These are phyloP conservation scores for Hippophae tibetana DNA, from an alignment of 306 rosid genomes.

Conservation along the genomic window DNA sequence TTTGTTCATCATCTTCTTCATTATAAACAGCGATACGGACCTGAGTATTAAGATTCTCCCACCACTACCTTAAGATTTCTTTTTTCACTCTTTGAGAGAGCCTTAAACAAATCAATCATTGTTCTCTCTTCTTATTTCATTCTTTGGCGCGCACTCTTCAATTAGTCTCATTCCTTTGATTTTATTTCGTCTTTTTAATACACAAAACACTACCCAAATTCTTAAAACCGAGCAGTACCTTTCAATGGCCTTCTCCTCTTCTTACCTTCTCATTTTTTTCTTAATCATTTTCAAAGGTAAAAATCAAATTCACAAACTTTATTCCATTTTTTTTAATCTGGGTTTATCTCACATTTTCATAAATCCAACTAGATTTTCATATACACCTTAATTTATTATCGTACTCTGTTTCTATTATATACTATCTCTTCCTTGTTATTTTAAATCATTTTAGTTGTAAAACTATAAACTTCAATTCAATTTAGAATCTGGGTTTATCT, in stretches of 20 bases:
- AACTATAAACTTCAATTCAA: too few relatives aligned
- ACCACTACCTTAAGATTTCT: conserved; percentile 17
- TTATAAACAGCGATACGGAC: conserved; percentile 24
- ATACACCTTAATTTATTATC: too few relatives aligned
- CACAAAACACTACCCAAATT: background rate
- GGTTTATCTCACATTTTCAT: background rate
- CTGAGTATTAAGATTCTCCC: conserved; percentile 28
- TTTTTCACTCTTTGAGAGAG: background rate
- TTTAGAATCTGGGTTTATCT: background rate
- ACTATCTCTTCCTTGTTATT: too few relatives aligned
- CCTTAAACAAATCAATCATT: background rate
- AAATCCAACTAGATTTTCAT: background rate
- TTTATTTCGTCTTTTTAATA: too few relatives aligned
- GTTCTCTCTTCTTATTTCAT: background rate
- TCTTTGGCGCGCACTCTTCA: too few relatives aligned
- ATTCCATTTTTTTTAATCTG: background rate
- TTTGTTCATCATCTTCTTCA: background rate
- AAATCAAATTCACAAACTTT: background rate
- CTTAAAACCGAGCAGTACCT: background rate
- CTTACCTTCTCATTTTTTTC: conserved; percentile 16
- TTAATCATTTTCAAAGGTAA: conserved; percentile 38
- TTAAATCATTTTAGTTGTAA: too few relatives aligned
- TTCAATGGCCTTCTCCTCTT: conserved; percentile 23
- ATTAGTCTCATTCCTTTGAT: background rate
- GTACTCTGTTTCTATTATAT: too few relatives aligned